These are phyloP conservation scores for Phialophora chinensis DNA, from an alignment of 2,329 filamentous ascomycete species.

Conservation along the genomic window DNA sequence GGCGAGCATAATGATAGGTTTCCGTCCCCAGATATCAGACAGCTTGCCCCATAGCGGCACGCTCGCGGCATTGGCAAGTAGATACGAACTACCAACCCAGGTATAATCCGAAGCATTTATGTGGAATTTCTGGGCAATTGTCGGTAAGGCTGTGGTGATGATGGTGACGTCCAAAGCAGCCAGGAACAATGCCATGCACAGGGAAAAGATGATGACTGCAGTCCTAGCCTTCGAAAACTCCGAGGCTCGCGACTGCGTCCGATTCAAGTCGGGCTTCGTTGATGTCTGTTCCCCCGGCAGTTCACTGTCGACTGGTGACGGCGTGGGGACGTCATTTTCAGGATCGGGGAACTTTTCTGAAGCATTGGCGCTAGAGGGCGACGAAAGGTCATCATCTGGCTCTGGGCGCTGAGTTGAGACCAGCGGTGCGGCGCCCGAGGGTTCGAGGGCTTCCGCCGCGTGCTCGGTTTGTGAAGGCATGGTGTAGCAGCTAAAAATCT, in stretches of 20 bases:
- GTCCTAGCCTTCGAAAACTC: constrained; percentile 51
- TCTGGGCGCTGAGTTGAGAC: neutral
- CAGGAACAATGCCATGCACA: constrained; percentile 63
- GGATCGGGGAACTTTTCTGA: constrained; percentile 24
- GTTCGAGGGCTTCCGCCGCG: neutral
- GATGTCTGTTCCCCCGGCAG: neutral
- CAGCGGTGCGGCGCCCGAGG: neutral
- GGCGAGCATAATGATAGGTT: constrained; percentile 65
- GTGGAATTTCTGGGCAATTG: constrained; percentile 51
- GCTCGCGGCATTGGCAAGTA: constrained; percentile 54
- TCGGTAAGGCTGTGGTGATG: constrained; percentile 53
- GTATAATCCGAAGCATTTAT: constrained; percentile 54
- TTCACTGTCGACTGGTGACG: constrained; percentile 5
- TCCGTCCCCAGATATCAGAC: constrained; percentile 71
- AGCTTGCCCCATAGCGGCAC: constrained; percentile 68
- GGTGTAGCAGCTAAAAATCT: neutral
- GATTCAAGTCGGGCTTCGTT: constrained; percentile 22
- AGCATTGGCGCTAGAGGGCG: constrained; percentile 11
- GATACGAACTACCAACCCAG: constrained; percentile 56
- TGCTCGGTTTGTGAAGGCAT: constrained; percentile 6
- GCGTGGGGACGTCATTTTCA: constrained; percentile 3
- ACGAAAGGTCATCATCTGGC: neutral
- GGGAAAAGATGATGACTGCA: constrained; percentile 49
- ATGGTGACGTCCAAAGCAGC: constrained; percentile 65
- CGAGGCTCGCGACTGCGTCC: constrained; percentile 45